Evolutionary conservation across 2,329 filamentous ascomycete species (phyloP).

Genomic region (Metarhizium humberi): DNA sequence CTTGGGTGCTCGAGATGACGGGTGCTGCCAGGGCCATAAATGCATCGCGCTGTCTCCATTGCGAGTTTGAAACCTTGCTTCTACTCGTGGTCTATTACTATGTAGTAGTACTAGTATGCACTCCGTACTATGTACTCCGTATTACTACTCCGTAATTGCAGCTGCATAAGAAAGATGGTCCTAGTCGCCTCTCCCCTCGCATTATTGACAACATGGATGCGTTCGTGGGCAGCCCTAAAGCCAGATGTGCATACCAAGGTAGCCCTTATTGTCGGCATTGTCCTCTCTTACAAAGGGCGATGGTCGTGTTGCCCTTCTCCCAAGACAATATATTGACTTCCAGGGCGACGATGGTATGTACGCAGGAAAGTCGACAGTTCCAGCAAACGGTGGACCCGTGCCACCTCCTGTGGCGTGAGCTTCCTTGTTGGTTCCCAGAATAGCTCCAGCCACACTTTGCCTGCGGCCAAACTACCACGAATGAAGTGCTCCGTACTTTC

Average conservation of each 20-base stretch:
- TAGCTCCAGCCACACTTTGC: conserved; percentile 13
- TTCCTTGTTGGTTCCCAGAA: not conserved
- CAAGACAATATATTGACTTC: not conserved
- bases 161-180: not conserved
- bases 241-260: not conserved
- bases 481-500: too few relatives aligned
- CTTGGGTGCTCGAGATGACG: too few relatives aligned
- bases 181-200: not conserved
- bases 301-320: not conserved
- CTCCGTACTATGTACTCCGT: too few relatives aligned
- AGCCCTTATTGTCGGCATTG: not conserved
- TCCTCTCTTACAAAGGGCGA: not conserved
- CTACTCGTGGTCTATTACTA: too few relatives aligned
- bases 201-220: not conserved
- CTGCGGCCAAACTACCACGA: not conserved
- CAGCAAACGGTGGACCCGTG: not conserved
- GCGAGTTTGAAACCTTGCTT: too few relatives aligned
- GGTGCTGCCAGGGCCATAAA: too few relatives aligned
- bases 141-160: not conserved
- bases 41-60: too few relatives aligned
- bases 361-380: not conserved
- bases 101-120: too few relatives aligned
- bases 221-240: not conserved
- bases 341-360: not conserved
- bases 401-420: conserved; percentile 17